phyloP scores from a whole-genome alignment of 2,329 filamentous ascomycete genomes.

The Ophiostoma perfectum region DNA sequence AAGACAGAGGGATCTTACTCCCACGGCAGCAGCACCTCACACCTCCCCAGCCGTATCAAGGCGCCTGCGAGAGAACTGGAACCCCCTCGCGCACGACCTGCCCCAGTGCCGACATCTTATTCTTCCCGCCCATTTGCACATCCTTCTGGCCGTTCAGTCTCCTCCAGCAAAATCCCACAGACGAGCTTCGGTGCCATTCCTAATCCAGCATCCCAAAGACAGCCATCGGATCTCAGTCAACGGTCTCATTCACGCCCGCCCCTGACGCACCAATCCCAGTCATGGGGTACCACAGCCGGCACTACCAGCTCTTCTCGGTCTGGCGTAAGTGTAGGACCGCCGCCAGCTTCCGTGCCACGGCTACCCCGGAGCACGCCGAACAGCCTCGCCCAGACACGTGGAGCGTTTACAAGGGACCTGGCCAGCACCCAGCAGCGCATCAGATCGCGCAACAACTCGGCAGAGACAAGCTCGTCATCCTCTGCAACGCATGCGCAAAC shows the following conservation, averaged over 20 bases:
- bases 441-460: constrained; percentile 34
- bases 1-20: not conserved
- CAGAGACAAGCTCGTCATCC: constrained; percentile 40
- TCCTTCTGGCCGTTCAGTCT: not conserved
- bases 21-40: not conserved
- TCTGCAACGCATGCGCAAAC: constrained; percentile 39
- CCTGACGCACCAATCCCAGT: constrained; percentile 41
- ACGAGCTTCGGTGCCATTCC: constrained; percentile 25
- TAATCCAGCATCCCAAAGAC: constrained; percentile 17
- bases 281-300: constrained; percentile 35
- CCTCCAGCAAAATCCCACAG: constrained; percentile 35
- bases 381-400: not conserved
- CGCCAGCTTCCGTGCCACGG: constrained; percentile 19
- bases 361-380: not conserved
- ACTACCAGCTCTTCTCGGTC: constrained; percentile 1
- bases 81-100: not conserved
- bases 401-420: not conserved
- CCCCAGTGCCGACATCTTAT: not conserved
- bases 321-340: constrained; percentile 30
- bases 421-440: constrained; percentile 38
- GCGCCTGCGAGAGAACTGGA: not conserved
- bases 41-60: not conserved
- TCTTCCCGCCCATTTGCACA: not conserved
- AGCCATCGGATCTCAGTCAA: constrained; percentile 12
- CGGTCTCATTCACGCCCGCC: constrained; percentile 33